Conservation (phyloP, 1,284 basidiomycete genomes). For the Ceratobasidium sp. region DNA sequence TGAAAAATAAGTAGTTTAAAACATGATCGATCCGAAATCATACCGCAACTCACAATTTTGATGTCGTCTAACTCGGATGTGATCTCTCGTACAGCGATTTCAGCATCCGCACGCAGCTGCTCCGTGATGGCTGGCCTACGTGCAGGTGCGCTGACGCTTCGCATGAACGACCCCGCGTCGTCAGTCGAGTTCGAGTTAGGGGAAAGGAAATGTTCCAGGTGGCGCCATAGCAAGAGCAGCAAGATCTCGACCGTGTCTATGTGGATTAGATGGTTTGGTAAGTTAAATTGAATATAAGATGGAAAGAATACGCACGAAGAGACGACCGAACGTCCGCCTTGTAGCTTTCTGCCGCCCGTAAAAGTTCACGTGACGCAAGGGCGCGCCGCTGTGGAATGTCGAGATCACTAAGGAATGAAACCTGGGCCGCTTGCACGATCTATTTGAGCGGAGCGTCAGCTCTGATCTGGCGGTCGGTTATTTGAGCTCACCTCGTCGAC, state of each 20-base stretch:
- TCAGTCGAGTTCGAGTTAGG: slow-evolving; percentile 33
- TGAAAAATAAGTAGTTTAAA: not conserved
- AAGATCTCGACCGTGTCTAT: slow-evolving; percentile 85
- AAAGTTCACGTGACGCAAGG: slow-evolving; percentile 72
- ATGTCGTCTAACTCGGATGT: slow-evolving; percentile 57
- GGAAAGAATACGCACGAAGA: slow-evolving; percentile 64
- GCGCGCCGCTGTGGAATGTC: slow-evolving; percentile 76
- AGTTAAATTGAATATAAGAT: slow-evolving; percentile 14
- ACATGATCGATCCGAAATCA: too few species aligned
- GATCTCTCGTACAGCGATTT: slow-evolving; percentile 55
- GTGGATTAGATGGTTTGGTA: slow-evolving; percentile 1
- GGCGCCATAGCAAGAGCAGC: slow-evolving; percentile 87
- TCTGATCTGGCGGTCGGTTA: too few species aligned
- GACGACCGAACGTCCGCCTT: slow-evolving; percentile 64
- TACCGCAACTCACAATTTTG: slow-evolving; percentile 55
- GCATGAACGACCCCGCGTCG: slow-evolving; percentile 54
- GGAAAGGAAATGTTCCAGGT: slow-evolving; percentile 70
- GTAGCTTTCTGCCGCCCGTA: slow-evolving; percentile 62
- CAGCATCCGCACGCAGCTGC: slow-evolving; percentile 54
- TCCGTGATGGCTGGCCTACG: slow-evolving; percentile 49
- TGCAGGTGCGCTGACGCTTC: slow-evolving; percentile 50
- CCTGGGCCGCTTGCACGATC: slow-evolving; percentile 70
- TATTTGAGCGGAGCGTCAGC: slow-evolving; percentile 52
- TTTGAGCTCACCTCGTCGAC: slow-evolving; percentile 70
- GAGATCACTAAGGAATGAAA: slow-evolving; percentile 70